A percentile compares a stretch with the other conserved stretches of the same genome.
Evolutionary conservation across 495 filamentous ascomycete genomes (phyloP).

Genomic region (Penicillium herquei): DNA sequence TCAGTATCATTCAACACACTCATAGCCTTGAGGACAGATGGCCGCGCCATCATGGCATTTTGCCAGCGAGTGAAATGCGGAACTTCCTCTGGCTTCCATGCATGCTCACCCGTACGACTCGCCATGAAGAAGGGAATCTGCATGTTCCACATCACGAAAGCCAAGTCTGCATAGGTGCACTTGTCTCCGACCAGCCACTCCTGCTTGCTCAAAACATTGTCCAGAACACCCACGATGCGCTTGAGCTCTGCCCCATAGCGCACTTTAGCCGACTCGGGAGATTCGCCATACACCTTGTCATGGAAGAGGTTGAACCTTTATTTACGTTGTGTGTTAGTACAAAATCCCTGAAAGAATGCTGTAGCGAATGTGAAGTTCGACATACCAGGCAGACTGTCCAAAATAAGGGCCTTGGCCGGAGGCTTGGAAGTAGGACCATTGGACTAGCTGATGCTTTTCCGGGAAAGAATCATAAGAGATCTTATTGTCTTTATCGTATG

Average conservation of each 20-base stretch:
- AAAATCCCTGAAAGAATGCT: not conserved
- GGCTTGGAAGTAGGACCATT: not conserved
- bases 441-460: not conserved
- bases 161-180: not conserved
- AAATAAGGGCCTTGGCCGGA: not conserved
- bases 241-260: not conserved
- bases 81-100: not conserved
- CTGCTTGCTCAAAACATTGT: not conserved
- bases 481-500: slow-evolving; percentile 54
- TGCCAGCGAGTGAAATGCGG: not conserved
- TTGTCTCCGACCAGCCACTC: not conserved
- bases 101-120: not conserved
- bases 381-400: not conserved
- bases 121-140: not conserved
- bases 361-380: not conserved
- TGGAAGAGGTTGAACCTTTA: not conserved
- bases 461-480: slow-evolving; percentile 18
- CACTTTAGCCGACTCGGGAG: slow-evolving; percentile 1
- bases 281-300: not conserved
- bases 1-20: not conserved
- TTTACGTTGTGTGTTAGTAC: not conserved
- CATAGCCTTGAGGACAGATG: not conserved
- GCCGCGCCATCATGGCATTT: not conserved
- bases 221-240: not conserved
- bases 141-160: not conserved